Percentiles rank a stretch among this genome's conserved stretches.
phyloP scores from a whole-genome alignment of 495 filamentous ascomycete genomes.

The Annulohypoxylon nitens region DNA sequence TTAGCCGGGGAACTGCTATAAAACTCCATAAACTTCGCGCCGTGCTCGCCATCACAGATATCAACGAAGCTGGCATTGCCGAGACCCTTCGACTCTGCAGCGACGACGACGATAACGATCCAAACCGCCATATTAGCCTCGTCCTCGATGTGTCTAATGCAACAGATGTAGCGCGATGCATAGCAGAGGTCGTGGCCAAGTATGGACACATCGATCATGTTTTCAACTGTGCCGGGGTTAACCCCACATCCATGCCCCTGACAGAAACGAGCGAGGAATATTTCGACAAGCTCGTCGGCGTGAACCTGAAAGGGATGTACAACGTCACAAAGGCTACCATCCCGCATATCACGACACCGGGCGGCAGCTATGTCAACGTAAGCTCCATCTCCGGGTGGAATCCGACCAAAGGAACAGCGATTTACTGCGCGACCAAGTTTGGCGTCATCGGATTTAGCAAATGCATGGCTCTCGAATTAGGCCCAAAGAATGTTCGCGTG shows the following conservation, averaged over 20 bases:
- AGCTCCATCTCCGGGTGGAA: slow-evolving; percentile 60
- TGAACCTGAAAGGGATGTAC: slow-evolving; percentile 53
- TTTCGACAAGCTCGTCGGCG: slow-evolving; percentile 48
- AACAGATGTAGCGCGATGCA: slow-evolving; percentile 44
- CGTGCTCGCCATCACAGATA: slow-evolving; percentile 61
- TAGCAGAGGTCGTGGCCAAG: slow-evolving; percentile 49
- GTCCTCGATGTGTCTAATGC: slow-evolving; percentile 56
- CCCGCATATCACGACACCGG: slow-evolving; percentile 49
- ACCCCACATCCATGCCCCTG: slow-evolving; percentile 60
- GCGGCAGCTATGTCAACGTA: slow-evolving; percentile 57
- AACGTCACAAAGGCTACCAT: slow-evolving; percentile 54
- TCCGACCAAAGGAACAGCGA: slow-evolving; percentile 53
- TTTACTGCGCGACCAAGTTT: slow-evolving; percentile 68
- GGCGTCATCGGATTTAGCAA: slow-evolving; percentile 68
- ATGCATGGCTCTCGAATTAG: slow-evolving; percentile 68
- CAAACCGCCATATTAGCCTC: slow-evolving; percentile 45
- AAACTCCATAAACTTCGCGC: slow-evolving; percentile 59
- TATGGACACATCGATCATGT: slow-evolving; percentile 58
- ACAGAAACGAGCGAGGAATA: slow-evolving; percentile 43
- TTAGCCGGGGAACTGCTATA: slow-evolving; percentile 61
- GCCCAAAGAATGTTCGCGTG: slow-evolving; percentile 63
- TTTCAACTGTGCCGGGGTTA: slow-evolving; percentile 68
- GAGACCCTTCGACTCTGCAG: slow-evolving; percentile 42
- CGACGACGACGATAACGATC: slow-evolving; percentile 15
- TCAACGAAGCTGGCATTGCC: slow-evolving; percentile 51